These are phyloP conservation scores for Cladosporium sp. DNA, from an alignment of 2,329 filamentous ascomycete species.

Conservation along the genomic window DNA sequence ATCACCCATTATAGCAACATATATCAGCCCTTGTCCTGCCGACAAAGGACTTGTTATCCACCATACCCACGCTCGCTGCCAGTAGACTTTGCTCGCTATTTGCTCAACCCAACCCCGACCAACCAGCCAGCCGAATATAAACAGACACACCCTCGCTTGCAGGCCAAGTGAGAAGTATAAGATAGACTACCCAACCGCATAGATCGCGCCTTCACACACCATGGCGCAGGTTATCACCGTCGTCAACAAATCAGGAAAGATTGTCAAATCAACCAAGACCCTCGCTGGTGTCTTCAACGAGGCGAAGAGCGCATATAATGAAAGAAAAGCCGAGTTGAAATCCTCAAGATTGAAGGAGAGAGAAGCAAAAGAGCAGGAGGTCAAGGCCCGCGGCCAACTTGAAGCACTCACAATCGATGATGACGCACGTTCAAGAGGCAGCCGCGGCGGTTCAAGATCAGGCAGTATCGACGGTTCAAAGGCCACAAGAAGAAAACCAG, in stretches of 20 bases:
- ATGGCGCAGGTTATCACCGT: conserved; percentile 73
- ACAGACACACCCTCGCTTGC: conserved; percentile 9
- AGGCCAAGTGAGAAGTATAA: conserved; percentile 7
- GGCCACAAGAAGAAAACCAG: conserved; percentile 22
- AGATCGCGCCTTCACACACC: neutral
- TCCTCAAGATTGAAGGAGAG: conserved; percentile 60
- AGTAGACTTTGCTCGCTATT: conserved; percentile 2
- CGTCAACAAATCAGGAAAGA: conserved; percentile 85
- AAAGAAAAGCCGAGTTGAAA: conserved; percentile 78
- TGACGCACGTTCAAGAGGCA: conserved; percentile 19
- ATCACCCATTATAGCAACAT: conserved; percentile 5
- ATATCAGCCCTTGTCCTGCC: conserved; percentile 3
- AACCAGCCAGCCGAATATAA: neutral
- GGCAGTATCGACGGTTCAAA: conserved; percentile 22
- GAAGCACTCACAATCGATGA: conserved; percentile 46
- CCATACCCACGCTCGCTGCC: neutral
- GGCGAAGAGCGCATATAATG: conserved; percentile 79
- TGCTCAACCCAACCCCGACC: neutral
- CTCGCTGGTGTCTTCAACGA: conserved; percentile 88
- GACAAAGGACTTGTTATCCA: conserved; percentile 11
- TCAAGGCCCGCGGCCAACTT: conserved; percentile 55
- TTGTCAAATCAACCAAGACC: conserved; percentile 87
- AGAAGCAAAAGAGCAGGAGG: conserved; percentile 41
- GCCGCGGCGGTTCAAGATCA: conserved; percentile 18
- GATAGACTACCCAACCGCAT: neutral